Conservation (phyloP, 495 filamentous ascomycete species). For the Annulohypoxylon stygium region DNA sequence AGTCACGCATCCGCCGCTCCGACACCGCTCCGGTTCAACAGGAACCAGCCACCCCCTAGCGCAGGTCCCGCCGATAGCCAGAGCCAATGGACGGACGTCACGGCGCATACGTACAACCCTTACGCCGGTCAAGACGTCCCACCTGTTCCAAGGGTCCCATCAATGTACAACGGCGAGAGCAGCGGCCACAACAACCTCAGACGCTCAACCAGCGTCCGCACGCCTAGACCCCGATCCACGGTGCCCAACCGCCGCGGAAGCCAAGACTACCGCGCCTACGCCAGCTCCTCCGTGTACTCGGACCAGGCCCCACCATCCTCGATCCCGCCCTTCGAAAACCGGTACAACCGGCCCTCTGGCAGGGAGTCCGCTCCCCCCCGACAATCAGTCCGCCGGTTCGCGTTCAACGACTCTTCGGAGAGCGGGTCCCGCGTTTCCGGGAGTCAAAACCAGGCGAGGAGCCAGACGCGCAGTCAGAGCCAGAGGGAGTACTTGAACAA, state of each 20-base stretch:
- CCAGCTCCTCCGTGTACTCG: not conserved
- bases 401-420: not conserved
- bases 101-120: constrained; percentile 32
- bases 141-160: constrained; percentile 39
- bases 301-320: not conserved
- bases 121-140: constrained; percentile 10
- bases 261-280: not conserved
- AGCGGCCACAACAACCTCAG: not conserved
- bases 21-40: constrained; percentile 33
- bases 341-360: not conserved
- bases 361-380: not conserved
- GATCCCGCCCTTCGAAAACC: not conserved
- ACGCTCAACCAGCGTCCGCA: not conserved
- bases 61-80: not conserved
- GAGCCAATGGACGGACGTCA: constrained; percentile 41
- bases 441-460: not conserved
- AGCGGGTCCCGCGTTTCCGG: not conserved
- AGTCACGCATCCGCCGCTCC: constrained; percentile 41
- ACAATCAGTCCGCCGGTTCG: not conserved
- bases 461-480: not conserved
- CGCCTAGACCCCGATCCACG: not conserved
- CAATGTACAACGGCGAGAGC: constrained; percentile 17
- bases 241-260: not conserved
- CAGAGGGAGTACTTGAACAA: too few relatives aligned
- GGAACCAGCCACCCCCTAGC: constrained; percentile 3